Base-by-base conservation (phyloP, 371 early-diverging fungal species). In the Syncephalis plumigaleata region DNA sequence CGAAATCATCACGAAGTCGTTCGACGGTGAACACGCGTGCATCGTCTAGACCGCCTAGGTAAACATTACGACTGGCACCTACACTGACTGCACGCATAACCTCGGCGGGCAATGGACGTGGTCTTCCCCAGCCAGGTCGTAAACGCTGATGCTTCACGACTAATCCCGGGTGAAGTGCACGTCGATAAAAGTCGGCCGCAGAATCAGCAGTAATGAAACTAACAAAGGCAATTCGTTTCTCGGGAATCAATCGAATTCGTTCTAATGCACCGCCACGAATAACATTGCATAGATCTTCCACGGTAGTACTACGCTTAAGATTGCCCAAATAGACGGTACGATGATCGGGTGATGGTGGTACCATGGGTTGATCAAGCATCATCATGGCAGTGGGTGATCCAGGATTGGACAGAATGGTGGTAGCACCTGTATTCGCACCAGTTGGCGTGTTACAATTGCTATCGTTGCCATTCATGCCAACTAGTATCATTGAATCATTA, bases 221-320 rank as follows among this genome's bases (percentile, higher is more conserved):
- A 24, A 83, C 75, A 60, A 90, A 87, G 0, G 85, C 86, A 52
- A 75, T 76, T 54, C 77, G 77, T 55, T 82, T 84, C n/a, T 79
- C 78, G 9, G 72, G 69, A 48, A 82, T 52, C 54, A 72, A 78
- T 16, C 75, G 70, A 49, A 87, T 73, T 36, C 75, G 74, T 48
- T 78, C 72, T 17, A 90, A 58, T 36, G 81, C 72, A 3, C 91
- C 88, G 21, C 87, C 88, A 18, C 91, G 83, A 47, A 90, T 71
- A 1, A 68, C 75, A 65, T 87, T 86, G 58, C 84, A 86, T 22
- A 90, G 65, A 44, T 87, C 85, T 59, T 82, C 81, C 25, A 72
- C 64, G 0, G 79, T 76, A 1, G 77, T 71, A 39, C 84, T 84
- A 0, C 77, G 77, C 44, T 68, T 71, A 27, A 90, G 70, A 25